Conservation (phyloP, 345 rosid species). For the Euphorbia tirucalli region DNA sequence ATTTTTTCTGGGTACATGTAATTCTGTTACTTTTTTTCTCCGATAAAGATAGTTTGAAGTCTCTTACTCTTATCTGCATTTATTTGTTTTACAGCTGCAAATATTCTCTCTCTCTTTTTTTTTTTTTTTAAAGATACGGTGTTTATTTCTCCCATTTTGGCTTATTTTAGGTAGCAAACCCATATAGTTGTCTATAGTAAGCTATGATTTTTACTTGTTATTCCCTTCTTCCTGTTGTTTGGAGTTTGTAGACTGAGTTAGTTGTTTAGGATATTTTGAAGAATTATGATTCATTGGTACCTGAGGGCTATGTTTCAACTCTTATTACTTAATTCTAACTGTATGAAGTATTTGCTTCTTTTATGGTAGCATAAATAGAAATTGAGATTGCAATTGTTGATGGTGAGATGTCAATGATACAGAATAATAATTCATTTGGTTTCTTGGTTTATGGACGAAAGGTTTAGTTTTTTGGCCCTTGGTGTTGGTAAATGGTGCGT, state of each 20-base stretch:
- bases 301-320: no score
- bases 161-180: neutral
- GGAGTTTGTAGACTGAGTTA: neutral
- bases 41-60: neutral
- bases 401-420: slow-evolving; percentile 1
- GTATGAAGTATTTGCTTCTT: neutral
- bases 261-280: neutral
- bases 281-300: no score
- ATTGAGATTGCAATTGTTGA: neutral
- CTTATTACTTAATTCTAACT: neutral
- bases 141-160: neutral
- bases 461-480: neutral
- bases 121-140: neutral
- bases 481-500: neutral
- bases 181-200: no score
- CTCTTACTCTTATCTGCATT: neutral
- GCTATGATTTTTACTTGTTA: neutral
- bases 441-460: neutral
- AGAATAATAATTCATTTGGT: neutral
- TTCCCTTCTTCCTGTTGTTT: neutral
- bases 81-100: neutral
- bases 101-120: no score
- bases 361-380: slow-evolving; percentile 1
- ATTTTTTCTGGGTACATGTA: neutral
- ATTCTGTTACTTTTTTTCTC: slow-evolving; percentile 4